Evolutionary conservation across 2,329 filamentous ascomycete species (phyloP).

Genomic region (Proliferodiscus dingleyae): DNA sequence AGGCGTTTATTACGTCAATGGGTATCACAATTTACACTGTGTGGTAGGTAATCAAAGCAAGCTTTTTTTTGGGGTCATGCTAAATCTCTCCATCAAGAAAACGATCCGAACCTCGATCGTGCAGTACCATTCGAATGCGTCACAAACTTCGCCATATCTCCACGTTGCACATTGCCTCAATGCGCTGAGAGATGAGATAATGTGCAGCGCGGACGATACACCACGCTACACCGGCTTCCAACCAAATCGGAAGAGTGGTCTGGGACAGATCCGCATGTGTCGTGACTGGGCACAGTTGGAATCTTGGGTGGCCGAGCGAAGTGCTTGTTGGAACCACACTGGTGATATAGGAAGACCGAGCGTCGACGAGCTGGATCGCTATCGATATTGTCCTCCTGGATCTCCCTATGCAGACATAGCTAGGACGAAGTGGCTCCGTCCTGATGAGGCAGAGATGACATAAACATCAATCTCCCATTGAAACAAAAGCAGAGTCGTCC

Average conservation of each 20-base stretch:
- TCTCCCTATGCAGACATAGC: not conserved
- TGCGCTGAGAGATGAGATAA: not conserved
- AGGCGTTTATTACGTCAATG: not conserved
- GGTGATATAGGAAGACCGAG: not conserved
- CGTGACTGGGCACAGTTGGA: not conserved
- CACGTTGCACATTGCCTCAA: not conserved
- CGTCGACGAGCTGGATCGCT: not conserved
- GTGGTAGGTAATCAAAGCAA: too few relatives aligned
- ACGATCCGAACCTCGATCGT: not conserved
- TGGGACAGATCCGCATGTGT: not conserved
- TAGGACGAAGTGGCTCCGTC: too few relatives aligned
- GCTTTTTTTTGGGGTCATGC: not conserved
- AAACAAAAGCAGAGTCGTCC: too few relatives aligned
- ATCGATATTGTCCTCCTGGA: not conserved
- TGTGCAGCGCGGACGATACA: not conserved
- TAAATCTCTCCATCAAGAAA: not conserved
- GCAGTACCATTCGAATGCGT: not conserved
- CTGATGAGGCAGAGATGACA: too few relatives aligned
- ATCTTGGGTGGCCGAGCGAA: not conserved
- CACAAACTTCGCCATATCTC: not conserved
- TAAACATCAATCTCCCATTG: too few relatives aligned
- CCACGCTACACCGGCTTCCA: not conserved
- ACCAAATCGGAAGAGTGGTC: too few relatives aligned
- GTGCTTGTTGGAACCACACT: not conserved
- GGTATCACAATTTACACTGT: not conserved